Percentiles rank a stretch among this genome's conserved stretches.
Conservation (phyloP, 2,329 filamentous ascomycete genomes). For the Paracoccidioides lutzii region DNA sequence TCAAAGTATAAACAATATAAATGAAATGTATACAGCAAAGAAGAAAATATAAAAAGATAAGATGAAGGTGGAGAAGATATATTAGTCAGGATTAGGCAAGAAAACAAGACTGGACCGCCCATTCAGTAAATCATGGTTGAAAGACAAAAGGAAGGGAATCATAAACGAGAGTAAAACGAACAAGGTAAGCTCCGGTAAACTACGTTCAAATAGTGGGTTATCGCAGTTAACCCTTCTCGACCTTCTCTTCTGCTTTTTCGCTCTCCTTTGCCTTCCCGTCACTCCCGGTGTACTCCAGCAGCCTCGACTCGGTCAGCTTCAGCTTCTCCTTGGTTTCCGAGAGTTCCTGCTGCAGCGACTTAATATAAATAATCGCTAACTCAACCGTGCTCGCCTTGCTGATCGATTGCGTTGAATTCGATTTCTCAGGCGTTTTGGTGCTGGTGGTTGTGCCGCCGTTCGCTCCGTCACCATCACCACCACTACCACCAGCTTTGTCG, state of each 20-base stretch:
- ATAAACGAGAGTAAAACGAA: background rate
- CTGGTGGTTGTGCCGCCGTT: slow-evolving; percentile 34
- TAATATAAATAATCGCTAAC: slow-evolving; percentile 90
- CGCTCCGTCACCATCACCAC: slow-evolving; percentile 18
- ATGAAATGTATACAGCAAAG: too few relatives aligned
- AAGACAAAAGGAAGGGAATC: too few relatives aligned
- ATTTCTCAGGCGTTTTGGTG: slow-evolving; percentile 27
- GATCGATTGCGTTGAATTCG: slow-evolving; percentile 46
- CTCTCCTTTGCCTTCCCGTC: background rate
- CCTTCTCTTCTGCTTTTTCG: background rate
- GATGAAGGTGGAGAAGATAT: too few relatives aligned
- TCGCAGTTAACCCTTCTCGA: background rate
- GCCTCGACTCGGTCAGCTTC: slow-evolving; percentile 50
- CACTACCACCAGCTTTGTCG: slow-evolving; percentile 27
- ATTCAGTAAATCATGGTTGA: too few relatives aligned
- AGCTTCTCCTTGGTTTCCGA: slow-evolving; percentile 52
- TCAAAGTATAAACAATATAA: too few relatives aligned
- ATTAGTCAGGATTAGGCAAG: too few relatives aligned
- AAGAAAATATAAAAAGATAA: too few relatives aligned
- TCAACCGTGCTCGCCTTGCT: slow-evolving; percentile 98
- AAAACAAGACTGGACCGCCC: too few relatives aligned
- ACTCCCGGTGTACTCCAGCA: background rate
- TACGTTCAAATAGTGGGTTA: too few relatives aligned
- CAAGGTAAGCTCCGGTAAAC: too few relatives aligned
- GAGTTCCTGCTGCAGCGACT: slow-evolving; percentile 62